Base-by-base conservation (phyloP, 2,329 filamentous ascomycete species). In the Colletotrichum destructivum region DNA sequence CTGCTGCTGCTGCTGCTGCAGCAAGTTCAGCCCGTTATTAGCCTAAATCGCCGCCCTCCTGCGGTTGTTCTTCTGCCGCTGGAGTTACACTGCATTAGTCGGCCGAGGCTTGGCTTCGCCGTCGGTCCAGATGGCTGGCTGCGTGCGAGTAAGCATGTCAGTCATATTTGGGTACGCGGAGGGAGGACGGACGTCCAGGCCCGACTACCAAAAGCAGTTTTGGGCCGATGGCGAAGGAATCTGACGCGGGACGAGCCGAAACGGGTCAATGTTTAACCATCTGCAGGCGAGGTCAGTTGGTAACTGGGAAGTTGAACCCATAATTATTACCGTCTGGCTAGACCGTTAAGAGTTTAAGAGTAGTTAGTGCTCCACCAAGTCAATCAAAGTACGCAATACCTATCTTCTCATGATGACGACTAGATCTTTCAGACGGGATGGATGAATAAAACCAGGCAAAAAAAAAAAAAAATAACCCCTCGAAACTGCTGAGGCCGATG, bases 81-180 rank as follows among this genome's bases (percentile, higher is more conserved):
- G 16, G 42, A 46, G 57, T 47, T 47, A 60, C 57, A 60, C 23
- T 3, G 57, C 42, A 60, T 44, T 21, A 35, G 40, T 12, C 23
- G 57, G 23, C 21, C 8, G 23, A 31, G 40, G 12, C 56, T 47
- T 60, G 56, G 56, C n/a, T n/a, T n/a, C n/a, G n/a, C n/a, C n/a
- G n/a, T n/a, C n/a, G n/a, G n/a, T n/a, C n/a, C n/a, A n/a, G n/a
- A 40, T 47, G 31, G 51, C 8, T 31, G 16, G 15, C 5, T 54
- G 51, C 26, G 51, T 13, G 51, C 15, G 31, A 54, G 21, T 35
- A 23, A 46, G 42, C 4, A 15, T n/a, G n/a, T n/a, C n/a, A n/a
- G 3, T 4, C 31, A 26, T 23, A 7, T 54, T 54, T 21, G 13
- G 23, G 51, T 4, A 8, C 26, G 18, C 6, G 55, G 38, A 44